Percentiles rank a stretch among this genome's conserved stretches.
phyloP scores from a whole-genome alignment of 352 stramenopile genomes.

The Phytophthora rubi region DNA sequence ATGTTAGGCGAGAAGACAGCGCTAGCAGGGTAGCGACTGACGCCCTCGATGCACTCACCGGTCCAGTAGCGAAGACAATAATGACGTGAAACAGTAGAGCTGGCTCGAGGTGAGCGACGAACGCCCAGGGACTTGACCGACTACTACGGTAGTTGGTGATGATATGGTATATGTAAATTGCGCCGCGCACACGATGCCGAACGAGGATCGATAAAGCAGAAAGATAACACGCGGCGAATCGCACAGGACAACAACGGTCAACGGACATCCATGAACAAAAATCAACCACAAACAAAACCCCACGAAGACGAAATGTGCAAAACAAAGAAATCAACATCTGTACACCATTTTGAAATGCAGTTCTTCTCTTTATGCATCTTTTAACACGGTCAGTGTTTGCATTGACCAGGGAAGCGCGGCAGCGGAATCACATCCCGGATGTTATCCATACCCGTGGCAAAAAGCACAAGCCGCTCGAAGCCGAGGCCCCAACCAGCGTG shows the following conservation, averaged over 20 bases:
- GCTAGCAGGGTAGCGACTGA: background rate
- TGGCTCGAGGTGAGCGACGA: conserved; percentile 19
- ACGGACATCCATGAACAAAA: conserved; percentile 43
- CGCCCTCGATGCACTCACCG: conserved; percentile 3
- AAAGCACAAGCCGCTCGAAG: conserved; percentile 98
- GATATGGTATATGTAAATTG: conserved; percentile 20
- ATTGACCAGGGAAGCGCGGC: conserved; percentile 95
- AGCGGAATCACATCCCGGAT: conserved; percentile 99
- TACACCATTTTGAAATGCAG: conserved; percentile 25
- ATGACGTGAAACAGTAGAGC: conserved; percentile 27
- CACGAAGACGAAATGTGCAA: conserved; percentile 31
- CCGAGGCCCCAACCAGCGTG: conserved; percentile 98
- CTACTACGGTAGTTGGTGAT: conserved; percentile 16
- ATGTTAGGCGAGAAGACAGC: conserved; percentile 4
- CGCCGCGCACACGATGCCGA: conserved; percentile 11
- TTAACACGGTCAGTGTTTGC: conserved; percentile 51
- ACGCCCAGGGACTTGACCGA: conserved; percentile 5
- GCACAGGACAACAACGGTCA: conserved; percentile 14
- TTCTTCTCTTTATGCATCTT: conserved; percentile 21
- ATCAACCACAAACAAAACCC: conserved; percentile 19
- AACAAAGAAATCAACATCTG: conserved; percentile 31
- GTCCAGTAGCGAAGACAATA: conserved; percentile 30
- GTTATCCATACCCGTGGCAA: conserved; percentile 98
- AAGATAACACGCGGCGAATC: conserved; percentile 19
- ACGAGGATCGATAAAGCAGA: conserved; percentile 18